A percentile compares a stretch with the other conserved stretches of the same genome.
Evolutionary conservation across 208 protist species (phyloP).

Genomic region (Wallacemonas collosoma): DNA sequence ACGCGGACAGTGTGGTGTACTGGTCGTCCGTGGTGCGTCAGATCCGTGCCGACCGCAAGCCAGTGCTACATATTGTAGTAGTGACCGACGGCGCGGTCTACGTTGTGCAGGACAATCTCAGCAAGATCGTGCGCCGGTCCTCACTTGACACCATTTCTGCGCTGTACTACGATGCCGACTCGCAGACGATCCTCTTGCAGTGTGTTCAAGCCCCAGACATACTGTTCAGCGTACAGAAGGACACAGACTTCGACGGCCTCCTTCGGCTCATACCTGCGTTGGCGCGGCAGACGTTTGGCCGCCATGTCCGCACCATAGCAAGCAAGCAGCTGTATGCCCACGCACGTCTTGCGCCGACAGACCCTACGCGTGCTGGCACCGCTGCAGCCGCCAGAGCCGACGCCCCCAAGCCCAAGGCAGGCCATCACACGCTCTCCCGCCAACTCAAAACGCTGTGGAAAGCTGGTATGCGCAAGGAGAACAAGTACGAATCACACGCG

Average conservation of each 20-base stretch:
- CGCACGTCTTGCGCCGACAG: conserved; percentile 10
- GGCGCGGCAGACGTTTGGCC: conserved; percentile 26
- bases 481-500: conserved; percentile 8
- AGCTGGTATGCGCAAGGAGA: conserved; percentile 20
- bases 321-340: conserved; percentile 64
- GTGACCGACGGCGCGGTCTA: conserved; percentile 65
- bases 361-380: not conserved
- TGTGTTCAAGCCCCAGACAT: conserved; percentile 37
- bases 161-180: conserved; percentile 50
- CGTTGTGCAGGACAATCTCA: conserved; percentile 37
- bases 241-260: conserved; percentile 47
- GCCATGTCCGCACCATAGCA: conserved; percentile 24
- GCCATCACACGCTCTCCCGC: conserved; percentile 12
- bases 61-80: conserved; percentile 37
- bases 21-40: conserved; percentile 57
- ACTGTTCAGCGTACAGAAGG: conserved; percentile 54
- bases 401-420: conserved; percentile 4
- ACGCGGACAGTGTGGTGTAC: conserved; percentile 50
- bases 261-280: conserved; percentile 25
- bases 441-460: conserved; percentile 14
- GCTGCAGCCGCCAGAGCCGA: conserved; percentile 2
- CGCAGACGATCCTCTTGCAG: conserved; percentile 53
- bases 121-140: conserved; percentile 40
- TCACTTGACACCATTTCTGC: conserved; percentile 32
- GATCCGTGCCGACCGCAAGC: conserved; percentile 31